Evolutionary conservation across 331 rosid genomes (phyloP), one percentile per base, ranked within the genome.

Genomic region (Acacia concinna): DNA sequence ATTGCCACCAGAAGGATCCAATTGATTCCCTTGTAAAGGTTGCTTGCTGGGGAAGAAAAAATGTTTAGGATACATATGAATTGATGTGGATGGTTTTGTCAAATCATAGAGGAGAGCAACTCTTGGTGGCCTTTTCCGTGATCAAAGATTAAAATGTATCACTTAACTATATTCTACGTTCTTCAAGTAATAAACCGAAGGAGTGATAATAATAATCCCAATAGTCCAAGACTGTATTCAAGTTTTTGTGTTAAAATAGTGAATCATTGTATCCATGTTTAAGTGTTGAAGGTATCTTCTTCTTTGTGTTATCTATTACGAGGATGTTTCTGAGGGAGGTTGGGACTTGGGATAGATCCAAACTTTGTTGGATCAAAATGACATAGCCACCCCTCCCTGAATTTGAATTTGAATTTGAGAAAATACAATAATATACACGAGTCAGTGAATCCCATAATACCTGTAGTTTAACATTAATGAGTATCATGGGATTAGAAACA

Each of bases 1-100:
- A 73, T 69, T 88, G 85, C 88, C 93, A 92, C 84, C 68, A 14
- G 68, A 83, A 73, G 13, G 34, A 68, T 83, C 68, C 78, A 38
- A 35, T 38, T 74, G 56, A 5, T 49, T 49, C 74, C 66, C n/a
- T n/a, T n/a, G n/a, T n/a, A n/a, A n/a, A n/a, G n/a, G n/a, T n/a
- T n/a, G n/a, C n/a, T n/a, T n/a, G n/a, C n/a, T n/a, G n/a, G n/a
- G n/a, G n/a, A n/a, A n/a, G n/a, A n/a, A n/a, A n/a, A n/a, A n/a
- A n/a, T n/a, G n/a, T n/a, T n/a, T n/a, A n/a, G n/a, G n/a, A n/a
- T n/a, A n/a, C n/a, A n/a, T n/a, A n/a, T n/a, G n/a, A n/a, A n/a
- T n/a, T n/a, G n/a, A n/a, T n/a, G n/a, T n/a, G n/a, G n/a, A n/a
- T n/a, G n/a, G n/a, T n/a, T n/a, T n/a, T n/a, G n/a, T n/a, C n/a